Conservation (phyloP, 2,329 filamentous ascomycete genomes). For the Penicillium sp. region DNA sequence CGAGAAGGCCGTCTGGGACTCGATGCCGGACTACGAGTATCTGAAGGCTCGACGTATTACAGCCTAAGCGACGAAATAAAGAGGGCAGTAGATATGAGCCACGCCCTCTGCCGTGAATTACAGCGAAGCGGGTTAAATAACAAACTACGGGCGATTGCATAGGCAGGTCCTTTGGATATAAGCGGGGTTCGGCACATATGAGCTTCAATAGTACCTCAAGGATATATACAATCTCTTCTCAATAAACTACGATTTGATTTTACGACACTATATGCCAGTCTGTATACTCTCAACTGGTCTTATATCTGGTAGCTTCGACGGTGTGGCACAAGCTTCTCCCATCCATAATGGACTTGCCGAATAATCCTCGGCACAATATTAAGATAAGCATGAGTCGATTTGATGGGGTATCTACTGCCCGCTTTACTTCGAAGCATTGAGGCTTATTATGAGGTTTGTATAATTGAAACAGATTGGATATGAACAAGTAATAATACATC, state of each 20-base stretch:
- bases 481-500: slow-evolving; percentile 38
- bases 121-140: too few species aligned
- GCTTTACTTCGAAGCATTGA: neutral
- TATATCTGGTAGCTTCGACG: neutral
- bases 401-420: neutral
- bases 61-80: slow-evolving; percentile 3
- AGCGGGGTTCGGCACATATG: neutral
- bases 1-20: slow-evolving; percentile 33
- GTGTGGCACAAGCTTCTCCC: neutral
- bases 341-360: neutral
- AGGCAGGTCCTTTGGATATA: neutral
- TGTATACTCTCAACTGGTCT: neutral
- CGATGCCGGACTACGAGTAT: slow-evolving; percentile 49
- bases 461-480: slow-evolving; percentile 19
- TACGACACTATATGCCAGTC: neutral
- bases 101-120: neutral
- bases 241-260: neutral
- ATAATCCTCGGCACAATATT: neutral
- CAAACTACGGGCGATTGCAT: neutral
- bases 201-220: neutral
- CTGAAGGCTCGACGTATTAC: slow-evolving; percentile 34
- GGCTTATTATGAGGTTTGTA: neutral
- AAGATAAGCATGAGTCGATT: neutral
- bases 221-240: neutral
- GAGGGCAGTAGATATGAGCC: neutral